Evolutionary conservation across 2,329 filamentous ascomycete species (phyloP).

Genomic region (Blastomyces emzantsi): DNA sequence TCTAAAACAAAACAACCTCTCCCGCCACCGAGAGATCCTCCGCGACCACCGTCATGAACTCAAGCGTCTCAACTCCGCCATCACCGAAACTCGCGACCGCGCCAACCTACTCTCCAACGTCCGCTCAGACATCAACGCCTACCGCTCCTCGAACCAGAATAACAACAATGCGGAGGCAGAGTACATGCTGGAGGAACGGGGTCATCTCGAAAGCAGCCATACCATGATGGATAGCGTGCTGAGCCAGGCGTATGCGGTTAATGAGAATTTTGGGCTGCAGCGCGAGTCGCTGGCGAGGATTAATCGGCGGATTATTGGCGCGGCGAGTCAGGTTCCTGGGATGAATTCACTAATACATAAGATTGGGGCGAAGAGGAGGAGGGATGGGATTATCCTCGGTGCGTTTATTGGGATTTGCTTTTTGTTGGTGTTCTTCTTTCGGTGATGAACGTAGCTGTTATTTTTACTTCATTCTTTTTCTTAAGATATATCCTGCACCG

Average conservation of each 20-base stretch:
- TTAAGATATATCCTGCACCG: not conserved
- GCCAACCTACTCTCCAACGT: slow-evolving; percentile 87
- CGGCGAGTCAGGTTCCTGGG: slow-evolving; percentile 84
- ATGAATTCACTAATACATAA: slow-evolving; percentile 85
- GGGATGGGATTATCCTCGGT: slow-evolving; percentile 90
- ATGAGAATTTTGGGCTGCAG: slow-evolving; percentile 81
- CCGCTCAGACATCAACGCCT: slow-evolving; percentile 82
- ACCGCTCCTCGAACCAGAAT: slow-evolving; percentile 55
- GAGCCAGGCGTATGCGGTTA: slow-evolving; percentile 92
- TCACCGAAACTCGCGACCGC: slow-evolving; percentile 71
- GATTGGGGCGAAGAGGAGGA: slow-evolving; percentile 89
- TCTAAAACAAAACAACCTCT: slow-evolving; percentile 93
- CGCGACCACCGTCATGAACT: slow-evolving; percentile 79
- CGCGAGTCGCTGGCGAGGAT: slow-evolving; percentile 81
- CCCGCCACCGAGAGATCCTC: slow-evolving; percentile 83
- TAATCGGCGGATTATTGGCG: slow-evolving; percentile 79
- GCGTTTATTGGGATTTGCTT: slow-evolving; percentile 88
- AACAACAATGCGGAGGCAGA: slow-evolving; percentile 80
- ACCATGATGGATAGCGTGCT: slow-evolving; percentile 82
- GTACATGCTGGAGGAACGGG: slow-evolving; percentile 91
- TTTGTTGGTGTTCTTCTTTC: slow-evolving; percentile 71
- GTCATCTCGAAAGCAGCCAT: slow-evolving; percentile 79
- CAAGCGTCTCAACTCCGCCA: slow-evolving; percentile 59
- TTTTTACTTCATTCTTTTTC: not conserved
- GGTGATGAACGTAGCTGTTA: slow-evolving; percentile 38